These are phyloP conservation scores for Cyberlindnera amylophila DNA, from an alignment of 805 yeast species.

Conservation along the genomic window DNA sequence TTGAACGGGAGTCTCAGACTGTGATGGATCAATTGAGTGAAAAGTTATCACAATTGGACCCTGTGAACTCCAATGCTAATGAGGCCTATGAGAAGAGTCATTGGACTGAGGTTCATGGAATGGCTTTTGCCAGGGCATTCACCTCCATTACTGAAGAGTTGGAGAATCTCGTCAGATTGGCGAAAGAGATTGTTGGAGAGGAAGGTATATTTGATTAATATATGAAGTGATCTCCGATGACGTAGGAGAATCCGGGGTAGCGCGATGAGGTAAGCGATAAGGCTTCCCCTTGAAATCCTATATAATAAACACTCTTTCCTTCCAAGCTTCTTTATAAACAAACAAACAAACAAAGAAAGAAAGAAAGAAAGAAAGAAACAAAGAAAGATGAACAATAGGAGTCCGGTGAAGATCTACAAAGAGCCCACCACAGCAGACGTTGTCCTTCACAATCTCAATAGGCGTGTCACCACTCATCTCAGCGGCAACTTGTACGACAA, in stretches of 20 bases:
- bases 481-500: not conserved
- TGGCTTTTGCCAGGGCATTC: slow-evolving; percentile 46
- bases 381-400: no score
- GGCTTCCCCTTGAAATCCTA: no score
- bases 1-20: slow-evolving; percentile 10
- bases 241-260: no score
- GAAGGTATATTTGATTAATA: slow-evolving; percentile 26
- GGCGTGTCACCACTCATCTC: not conserved
- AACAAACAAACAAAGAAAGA: no score
- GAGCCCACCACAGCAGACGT: slow-evolving; percentile 6
- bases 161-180: slow-evolving; percentile 32
- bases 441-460: not conserved
- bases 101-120: slow-evolving; percentile 47
- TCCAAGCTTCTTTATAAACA: no score
- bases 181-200: slow-evolving; percentile 45
- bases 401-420: slow-evolving; percentile 2
- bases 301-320: not conserved
- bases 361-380: no score
- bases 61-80: not conserved
- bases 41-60: slow-evolving; percentile 3
- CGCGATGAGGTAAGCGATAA: no score
- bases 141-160: slow-evolving; percentile 42
- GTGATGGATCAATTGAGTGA: not conserved
- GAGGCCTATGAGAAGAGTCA: slow-evolving; percentile 27
- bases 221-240: not conserved